A percentile compares a stretch with the other conserved stretches of the same genome.
Evolutionary conservation across 1,139 yeast genomes (phyloP).

Genomic region (Scheffersomyces segobiensis): DNA sequence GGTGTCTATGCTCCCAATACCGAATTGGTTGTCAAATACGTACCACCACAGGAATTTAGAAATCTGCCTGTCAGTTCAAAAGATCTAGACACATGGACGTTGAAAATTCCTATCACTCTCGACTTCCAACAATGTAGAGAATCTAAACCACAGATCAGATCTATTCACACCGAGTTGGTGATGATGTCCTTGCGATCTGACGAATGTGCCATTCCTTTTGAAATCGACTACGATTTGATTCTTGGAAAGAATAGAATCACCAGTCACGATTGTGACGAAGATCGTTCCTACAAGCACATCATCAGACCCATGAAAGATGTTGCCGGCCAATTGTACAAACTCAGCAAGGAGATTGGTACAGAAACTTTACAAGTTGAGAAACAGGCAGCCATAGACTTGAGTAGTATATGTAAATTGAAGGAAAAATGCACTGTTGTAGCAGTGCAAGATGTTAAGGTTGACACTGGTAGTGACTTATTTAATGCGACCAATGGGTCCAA

Average conservation of each 20-base stretch:
- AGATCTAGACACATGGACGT: conserved; percentile 11
- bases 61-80: conserved; percentile 10
- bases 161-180: conserved; percentile 11
- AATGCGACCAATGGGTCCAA: neutral
- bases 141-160: conserved; percentile 7
- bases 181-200: conserved; percentile 11
- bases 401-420: neutral
- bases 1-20: neutral
- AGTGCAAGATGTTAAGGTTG: neutral
- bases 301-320: conserved; percentile 10
- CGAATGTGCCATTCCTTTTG: conserved; percentile 13
- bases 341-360: conserved; percentile 8
- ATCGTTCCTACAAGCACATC: conserved; percentile 9
- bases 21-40: neutral
- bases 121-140: neutral
- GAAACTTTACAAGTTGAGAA: conserved; percentile 11
- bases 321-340: conserved; percentile 5
- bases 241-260: conserved; percentile 6
- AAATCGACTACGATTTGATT: conserved; percentile 12
- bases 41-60: conserved; percentile 1
- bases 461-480: neutral
- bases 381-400: neutral
- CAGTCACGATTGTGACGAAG: conserved; percentile 2
- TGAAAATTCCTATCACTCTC: conserved; percentile 12
- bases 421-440: neutral